phyloP scores from a whole-genome alignment of 2,329 filamentous ascomycete species.

The Lachnum nothofagi region DNA sequence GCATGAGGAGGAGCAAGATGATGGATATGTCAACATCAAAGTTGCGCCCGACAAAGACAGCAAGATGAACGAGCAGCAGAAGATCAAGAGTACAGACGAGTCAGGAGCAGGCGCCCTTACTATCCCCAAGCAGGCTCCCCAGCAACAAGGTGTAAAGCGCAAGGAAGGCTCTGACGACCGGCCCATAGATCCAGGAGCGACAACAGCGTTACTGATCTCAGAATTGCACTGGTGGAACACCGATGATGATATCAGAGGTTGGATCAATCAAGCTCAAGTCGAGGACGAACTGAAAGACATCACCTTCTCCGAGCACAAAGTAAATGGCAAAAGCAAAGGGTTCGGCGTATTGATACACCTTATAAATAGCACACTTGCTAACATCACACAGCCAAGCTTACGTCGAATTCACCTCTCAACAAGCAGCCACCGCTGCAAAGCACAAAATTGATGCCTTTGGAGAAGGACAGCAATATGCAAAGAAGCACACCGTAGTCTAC shows the following conservation, averaged over 20 bases:
- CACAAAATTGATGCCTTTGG: slow-evolving; percentile 65
- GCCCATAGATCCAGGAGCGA: slow-evolving; percentile 55
- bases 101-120: slow-evolving; percentile 32
- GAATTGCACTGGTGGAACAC: slow-evolving; percentile 96
- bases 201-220: slow-evolving; percentile 73
- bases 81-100: slow-evolving; percentile 40
- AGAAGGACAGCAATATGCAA: slow-evolving; percentile 48
- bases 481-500: slow-evolving; percentile 69
- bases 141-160: slow-evolving; percentile 54
- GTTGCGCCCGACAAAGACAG: slow-evolving; percentile 35
- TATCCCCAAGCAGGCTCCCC: slow-evolving; percentile 36
- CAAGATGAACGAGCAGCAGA: slow-evolving; percentile 35
- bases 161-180: slow-evolving; percentile 56
- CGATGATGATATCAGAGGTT: slow-evolving; percentile 88
- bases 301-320: slow-evolving; percentile 97
- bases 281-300: slow-evolving; percentile 86
- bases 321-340: slow-evolving; percentile 99
- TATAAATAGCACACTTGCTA: background rate
- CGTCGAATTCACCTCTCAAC: slow-evolving; percentile 75
- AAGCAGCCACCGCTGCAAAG: slow-evolving; percentile 82
- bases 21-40: slow-evolving; percentile 40
- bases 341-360: slow-evolving; percentile 40
- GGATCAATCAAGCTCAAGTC: slow-evolving; percentile 71
- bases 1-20: slow-evolving; percentile 35
- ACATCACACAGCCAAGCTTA: slow-evolving; percentile 57